phyloP scores from a whole-genome alignment of 2,329 filamentous ascomycete genomes.

The Periconia sp. region DNA sequence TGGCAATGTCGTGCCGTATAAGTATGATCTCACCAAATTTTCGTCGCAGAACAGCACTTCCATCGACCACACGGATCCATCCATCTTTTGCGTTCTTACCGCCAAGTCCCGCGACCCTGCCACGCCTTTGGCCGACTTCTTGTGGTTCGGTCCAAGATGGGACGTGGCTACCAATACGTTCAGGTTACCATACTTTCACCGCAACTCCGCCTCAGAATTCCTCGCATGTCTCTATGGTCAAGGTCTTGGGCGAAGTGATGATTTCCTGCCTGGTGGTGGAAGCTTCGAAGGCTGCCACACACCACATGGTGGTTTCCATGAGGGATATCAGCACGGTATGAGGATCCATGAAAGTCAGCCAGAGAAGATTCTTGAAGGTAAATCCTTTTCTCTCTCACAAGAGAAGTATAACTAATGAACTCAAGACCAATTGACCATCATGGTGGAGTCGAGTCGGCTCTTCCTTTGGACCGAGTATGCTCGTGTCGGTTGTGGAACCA shows the following conservation, averaged over 20 bases:
- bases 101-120: constrained; percentile 45
- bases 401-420: constrained; percentile 4
- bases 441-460: constrained; percentile 46
- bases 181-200: constrained; percentile 48
- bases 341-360: constrained; percentile 51
- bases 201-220: constrained; percentile 47
- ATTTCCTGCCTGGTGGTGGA: constrained; percentile 49
- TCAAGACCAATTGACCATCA: constrained; percentile 46
- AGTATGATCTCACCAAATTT: constrained; percentile 62
- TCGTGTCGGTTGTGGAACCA: constrained; percentile 40
- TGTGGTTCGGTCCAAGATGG: constrained; percentile 48
- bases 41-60: constrained; percentile 46
- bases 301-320: constrained; percentile 49
- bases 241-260: constrained; percentile 48
- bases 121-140: constrained; percentile 45
- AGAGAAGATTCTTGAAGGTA: constrained; percentile 50
- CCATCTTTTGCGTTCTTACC: constrained; percentile 46
- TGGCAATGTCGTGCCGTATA: constrained; percentile 56
- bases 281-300: constrained; percentile 47
- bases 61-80: constrained; percentile 48
- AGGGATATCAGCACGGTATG: constrained; percentile 55
- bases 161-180: constrained; percentile 48
- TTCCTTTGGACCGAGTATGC: constrained; percentile 49
- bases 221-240: constrained; percentile 46
- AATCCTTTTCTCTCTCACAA: background rate